Evolutionary conservation across 1,139 yeast genomes (phyloP), one percentile per base, ranked within the genome.

Genomic region (Candida sanyaensis): DNA sequence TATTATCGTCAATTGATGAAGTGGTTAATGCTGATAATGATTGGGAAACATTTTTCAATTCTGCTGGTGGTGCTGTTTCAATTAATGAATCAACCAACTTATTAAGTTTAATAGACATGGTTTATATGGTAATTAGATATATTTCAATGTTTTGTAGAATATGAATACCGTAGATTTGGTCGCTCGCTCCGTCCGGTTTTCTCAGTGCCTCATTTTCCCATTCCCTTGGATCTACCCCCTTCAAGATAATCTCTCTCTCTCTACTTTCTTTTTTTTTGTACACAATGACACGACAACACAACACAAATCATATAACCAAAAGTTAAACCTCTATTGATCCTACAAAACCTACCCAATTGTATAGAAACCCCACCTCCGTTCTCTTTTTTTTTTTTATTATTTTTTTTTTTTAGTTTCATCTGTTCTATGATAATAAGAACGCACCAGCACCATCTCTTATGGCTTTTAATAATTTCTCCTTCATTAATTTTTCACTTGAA

Each of bases 401-500:
- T n/a, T n/a, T n/a, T n/a, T n/a, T n/a, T 29, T 5, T 29, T 30
- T 30, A 6, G n/a, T 30, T 11, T 3, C 13, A 17, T 17, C 21
- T 17, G 21, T 17, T 17, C 24, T 36, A 36, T 12, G 39, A 55
- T 7, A 91, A 84, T 52, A 92, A 71, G 59, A 92, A 97, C 65
- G 93, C 93, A 2, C 97, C 88, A 1, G 97, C 91, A 10, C 84
- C 90, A 0, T 91, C 77, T 50, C 81, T 81, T 44, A 93, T 90
- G 0, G 96, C 84, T 62, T 87, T 88, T 31, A 89, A 63, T 45
- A 93, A 66, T 62, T 91, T 92, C 45, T 77, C 68, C 49, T 77
- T 75, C 43, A 93, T 67, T 2, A 78, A 43, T 41, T 73, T 66
- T 61, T 84, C 88, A 59, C 86, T 73, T 53, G 71, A 68, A 63